Evolutionary conservation across 371 early-diverging fungal genomes (phyloP), one percentile per base, ranked within the genome.

Genomic region (Mucor irregularis): DNA sequence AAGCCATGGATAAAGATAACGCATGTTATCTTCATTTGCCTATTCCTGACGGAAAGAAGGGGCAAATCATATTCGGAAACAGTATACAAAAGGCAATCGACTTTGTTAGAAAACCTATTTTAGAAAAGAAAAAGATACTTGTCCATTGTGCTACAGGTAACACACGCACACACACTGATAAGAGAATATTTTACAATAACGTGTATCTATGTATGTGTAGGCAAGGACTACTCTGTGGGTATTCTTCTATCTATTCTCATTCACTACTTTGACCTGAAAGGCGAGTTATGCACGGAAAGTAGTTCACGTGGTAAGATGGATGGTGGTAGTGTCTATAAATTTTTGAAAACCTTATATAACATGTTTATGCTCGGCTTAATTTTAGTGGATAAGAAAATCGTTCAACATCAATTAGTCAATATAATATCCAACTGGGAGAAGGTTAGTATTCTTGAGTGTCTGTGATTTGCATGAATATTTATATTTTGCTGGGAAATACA

Each of bases 191-290:
- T 7, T 9, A 69, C 60, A 53, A 82, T 29, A 21, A 31, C 13
- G 29, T 29, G 8, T 25, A 25, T 22, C 19, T 29, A 19, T 40
- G 3, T 11, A 33, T 34, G 22, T 19, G n/a, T 38, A 73, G 73
- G 84, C 9, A 81, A 74, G 50, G 92, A 92, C 63, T 63, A 90
- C 24, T 88, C 91, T 2, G 91, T 91, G 0, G 89, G 91, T 13
- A 85, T 94, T 49, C 72, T 86, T n/a, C 59, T 92, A 47, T 81
- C 88, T 0, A 58, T 90, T 14, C 49, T 92, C 13, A 63, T 85
- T 1, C 56, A 78, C 7, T 87, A 78, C 46, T 86, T 68, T 58
- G 84, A 85, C 44, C 53, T 61, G 24, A 21, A 75, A 19, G 75
- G 74, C 48, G 16, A 60, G 28, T 60, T 59, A 17, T 28, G n/a